Evolutionary conservation across 208 protist species (phyloP), one percentile per base, ranked within the genome.

Genomic region (Leishmania arabica): DNA sequence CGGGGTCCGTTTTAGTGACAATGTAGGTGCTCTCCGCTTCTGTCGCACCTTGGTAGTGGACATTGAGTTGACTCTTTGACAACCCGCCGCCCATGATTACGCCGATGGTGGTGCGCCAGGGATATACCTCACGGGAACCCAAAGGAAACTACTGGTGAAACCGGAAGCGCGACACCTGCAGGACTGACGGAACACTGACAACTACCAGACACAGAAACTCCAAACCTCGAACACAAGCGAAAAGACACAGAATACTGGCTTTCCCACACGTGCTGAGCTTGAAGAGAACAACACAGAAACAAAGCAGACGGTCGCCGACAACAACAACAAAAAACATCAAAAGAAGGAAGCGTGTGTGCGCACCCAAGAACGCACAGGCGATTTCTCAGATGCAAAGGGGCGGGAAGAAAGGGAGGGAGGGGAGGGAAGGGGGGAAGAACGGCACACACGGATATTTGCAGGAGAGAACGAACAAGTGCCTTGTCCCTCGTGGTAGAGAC

Each of bases 1-100:
- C 13, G 37, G 5, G 7, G n/a, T 68, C 45, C 11, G 13, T 1
- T 17, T 70, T 70, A 6, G 60, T n/a, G 13, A 80, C n/a, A 42
- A 77, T 70, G 47, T 65, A 77, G 7, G 81, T 77, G 42, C 49
- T 77, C 7, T 77, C 81, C 0, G 40, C 81, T 21, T 84, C 70
- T 0, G 56, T 73, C 45, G 58, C 53, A 5, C 81, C 68, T 4
- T 80, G 62, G 47, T 45, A 42, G 58, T 64, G 81, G 31, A 84
- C 70, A n/a, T 64, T 54, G 17, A 80, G 66, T 3, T 53, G 58
- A 0, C 53, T 71, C 49, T 80, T 84, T 7, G 81, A 72, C 45
- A 74, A 66, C 3, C 75, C 81, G 24, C 75, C 65, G 19, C 81
- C 81, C 81, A 84, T 84, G 66, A 21, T 75, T n/a, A 60, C 40